Base-by-base conservation (phyloP, 1,284 basidiomycete species). In the Cutaneotrichosporon sp. region DNA sequence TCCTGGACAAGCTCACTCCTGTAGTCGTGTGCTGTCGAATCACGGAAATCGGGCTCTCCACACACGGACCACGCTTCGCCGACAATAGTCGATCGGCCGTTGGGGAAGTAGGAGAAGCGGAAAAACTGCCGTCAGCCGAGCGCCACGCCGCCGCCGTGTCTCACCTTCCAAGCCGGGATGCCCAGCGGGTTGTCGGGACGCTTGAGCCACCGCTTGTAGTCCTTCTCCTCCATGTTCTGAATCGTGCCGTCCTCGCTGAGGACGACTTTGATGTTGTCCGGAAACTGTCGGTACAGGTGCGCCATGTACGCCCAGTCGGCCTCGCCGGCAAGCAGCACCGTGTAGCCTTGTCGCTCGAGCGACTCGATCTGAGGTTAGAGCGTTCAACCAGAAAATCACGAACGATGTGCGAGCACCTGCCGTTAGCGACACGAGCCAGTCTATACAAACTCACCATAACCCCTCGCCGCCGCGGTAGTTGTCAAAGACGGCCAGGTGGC, bases 81-180 rank as follows among this genome's bases (percentile, higher is more conserved):
- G 20, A 64, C 58, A 4, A 47, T 47, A 0, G 57, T 55, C 13
- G 36, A 33, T 14, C 50, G 47, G n/a, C 52, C 52, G 33, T 55
- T 54, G 3, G 57, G 56, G 39, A 53, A 61, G 55, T 60, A 62
- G 23, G 53, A 52, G 40, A 58, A 56, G 7, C 49, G 35, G 36
- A 65, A 65, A 52, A 52, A 58, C 63, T 64, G 46, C 4, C 5
- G 47, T 52, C 33, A 52, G 14, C 10, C 26, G 14, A 18, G 8
- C 18, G 37, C n/a, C n/a, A n/a, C n/a, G n/a, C n/a, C n/a, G n/a
- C n/a, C n/a, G 12, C 1, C 7, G 12, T 2, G 13, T 33, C 59
- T 43, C 53, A 63, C 63, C 58, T 65, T 63, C 63, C 63, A 65
- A 2, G 63, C 63, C 0, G 63, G 63, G 23, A 65, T 54, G 21